Conservation (phyloP, 352 stramenopile species). For the Pythium folliculosum region DNA sequence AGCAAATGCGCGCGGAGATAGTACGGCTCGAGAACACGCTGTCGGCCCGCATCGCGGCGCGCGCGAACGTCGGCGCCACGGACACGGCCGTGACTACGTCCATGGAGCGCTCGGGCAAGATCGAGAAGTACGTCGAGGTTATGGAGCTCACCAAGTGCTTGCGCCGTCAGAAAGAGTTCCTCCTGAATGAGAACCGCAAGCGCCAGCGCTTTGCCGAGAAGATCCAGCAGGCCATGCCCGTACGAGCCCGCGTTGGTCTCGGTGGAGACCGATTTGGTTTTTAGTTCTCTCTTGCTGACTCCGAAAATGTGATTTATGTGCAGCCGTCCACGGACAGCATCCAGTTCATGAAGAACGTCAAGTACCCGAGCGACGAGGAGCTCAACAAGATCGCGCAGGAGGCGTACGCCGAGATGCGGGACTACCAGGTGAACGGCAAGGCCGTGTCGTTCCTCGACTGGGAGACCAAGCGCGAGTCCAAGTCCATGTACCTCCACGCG, state of each 20-base stretch:
- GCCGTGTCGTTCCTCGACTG: slow-evolving; percentile 65
- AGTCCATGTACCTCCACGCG: slow-evolving; percentile 85
- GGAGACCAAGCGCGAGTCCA: slow-evolving; percentile 82
- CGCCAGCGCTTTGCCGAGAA: slow-evolving; percentile 85
- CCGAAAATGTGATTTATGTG: background rate
- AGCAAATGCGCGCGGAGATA: slow-evolving; percentile 80
- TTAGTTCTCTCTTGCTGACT: too few relatives aligned
- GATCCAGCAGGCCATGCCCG: slow-evolving; percentile 84
- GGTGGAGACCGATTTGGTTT: too few relatives aligned
- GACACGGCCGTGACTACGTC: slow-evolving; percentile 61
- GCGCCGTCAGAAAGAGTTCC: slow-evolving; percentile 81
- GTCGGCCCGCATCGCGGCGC: slow-evolving; percentile 65
- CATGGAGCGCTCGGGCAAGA: slow-evolving; percentile 79
- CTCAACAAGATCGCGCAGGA: slow-evolving; percentile 77
- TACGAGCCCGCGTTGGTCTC: too few relatives aligned
- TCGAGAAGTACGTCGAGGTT: slow-evolving; percentile 87
- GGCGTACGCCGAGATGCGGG: slow-evolving; percentile 80
- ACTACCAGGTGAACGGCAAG: slow-evolving; percentile 79
- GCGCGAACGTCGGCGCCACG: slow-evolving; percentile 48
- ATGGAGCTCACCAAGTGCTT: slow-evolving; percentile 89
- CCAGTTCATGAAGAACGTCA: slow-evolving; percentile 90
- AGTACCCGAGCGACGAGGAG: slow-evolving; percentile 74
- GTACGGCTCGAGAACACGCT: slow-evolving; percentile 77
- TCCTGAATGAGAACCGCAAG: slow-evolving; percentile 87
- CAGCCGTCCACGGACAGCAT: slow-evolving; percentile 84